These are phyloP conservation scores for Hericium alpestre DNA, from an alignment of 768 basidiomycete genomes.

Conservation along the genomic window DNA sequence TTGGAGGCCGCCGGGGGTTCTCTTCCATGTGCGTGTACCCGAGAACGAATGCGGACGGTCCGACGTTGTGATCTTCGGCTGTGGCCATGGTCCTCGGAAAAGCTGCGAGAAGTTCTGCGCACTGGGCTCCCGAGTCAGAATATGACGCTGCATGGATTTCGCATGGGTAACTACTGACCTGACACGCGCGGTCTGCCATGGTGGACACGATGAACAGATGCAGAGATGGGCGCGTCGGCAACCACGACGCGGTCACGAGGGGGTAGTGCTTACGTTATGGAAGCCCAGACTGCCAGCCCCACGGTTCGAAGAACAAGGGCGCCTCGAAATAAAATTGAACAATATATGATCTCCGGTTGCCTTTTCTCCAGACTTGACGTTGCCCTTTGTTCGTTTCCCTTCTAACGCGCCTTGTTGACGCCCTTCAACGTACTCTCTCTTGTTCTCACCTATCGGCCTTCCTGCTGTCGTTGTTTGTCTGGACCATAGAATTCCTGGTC, in stretches of 20 bases:
- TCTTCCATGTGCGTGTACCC: too few relatives aligned
- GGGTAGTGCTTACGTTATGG: not conserved
- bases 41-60: too few relatives aligned
- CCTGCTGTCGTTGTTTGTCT: not conserved
- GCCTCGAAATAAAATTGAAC: not conserved
- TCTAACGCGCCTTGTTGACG: conserved; percentile 1
- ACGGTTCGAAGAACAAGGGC: not conserved
- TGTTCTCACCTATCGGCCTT: not conserved
- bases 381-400: not conserved
- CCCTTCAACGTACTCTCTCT: not conserved
- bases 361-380: not conserved
- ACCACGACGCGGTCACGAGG: not conserved
- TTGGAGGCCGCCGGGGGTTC: too few relatives aligned
- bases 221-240: too few relatives aligned
- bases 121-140: too few relatives aligned
- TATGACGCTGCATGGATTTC: too few relatives aligned
- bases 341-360: not conserved
- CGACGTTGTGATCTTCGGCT: too few relatives aligned
- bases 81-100: too few relatives aligned
- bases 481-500: not conserved
- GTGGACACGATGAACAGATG: too few relatives aligned
- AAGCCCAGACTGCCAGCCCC: not conserved
- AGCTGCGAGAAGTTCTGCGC: too few relatives aligned
- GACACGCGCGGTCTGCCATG: too few relatives aligned
- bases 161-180: too few relatives aligned